These are phyloP conservation scores for Candida koratica DNA, from an alignment of 805 yeast genomes.

Conservation along the genomic window DNA sequence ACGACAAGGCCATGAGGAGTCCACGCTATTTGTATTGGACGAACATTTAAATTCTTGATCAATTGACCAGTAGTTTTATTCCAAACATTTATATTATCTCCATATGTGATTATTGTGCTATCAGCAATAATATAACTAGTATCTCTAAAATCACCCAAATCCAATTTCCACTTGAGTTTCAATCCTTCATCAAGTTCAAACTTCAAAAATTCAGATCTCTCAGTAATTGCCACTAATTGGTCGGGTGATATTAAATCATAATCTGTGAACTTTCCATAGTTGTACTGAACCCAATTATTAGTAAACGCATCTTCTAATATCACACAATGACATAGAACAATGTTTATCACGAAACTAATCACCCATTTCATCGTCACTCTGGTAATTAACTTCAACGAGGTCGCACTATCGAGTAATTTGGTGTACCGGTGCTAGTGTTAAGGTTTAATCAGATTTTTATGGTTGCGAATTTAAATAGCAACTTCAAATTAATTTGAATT, in stretches of 20 bases:
- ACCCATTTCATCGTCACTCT: not conserved
- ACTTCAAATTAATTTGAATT: not conserved
- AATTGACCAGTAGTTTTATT: conserved; percentile 6
- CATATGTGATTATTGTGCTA: conserved; percentile 3
- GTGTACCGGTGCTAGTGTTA: conserved; percentile 3
- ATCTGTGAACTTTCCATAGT: conserved; percentile 8
- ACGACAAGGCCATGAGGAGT: conserved; percentile 8
- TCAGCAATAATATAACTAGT: not conserved
- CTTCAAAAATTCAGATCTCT: conserved; percentile 4
- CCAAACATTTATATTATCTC: conserved; percentile 5
- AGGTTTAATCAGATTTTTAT: not conserved
- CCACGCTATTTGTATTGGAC: not conserved
- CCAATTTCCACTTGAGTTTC: conserved; percentile 10
- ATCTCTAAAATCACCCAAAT: not conserved
- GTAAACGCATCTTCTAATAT: conserved; percentile 15
- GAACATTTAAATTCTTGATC: not conserved
- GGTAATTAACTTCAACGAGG: not conserved
- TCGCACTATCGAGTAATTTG: not conserved
- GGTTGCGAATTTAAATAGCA: conserved; percentile 3
- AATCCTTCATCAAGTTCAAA: not conserved
- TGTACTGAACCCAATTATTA: conserved; percentile 15
- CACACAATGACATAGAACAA: conserved; percentile 5
- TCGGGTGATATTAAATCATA: conserved; percentile 6
- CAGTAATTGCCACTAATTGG: conserved; percentile 8
- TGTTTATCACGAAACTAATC: not conserved